These are phyloP conservation scores for Ziziphus jujuba DNA, from an alignment of 306 rosid genomes.

Conservation along the genomic window DNA sequence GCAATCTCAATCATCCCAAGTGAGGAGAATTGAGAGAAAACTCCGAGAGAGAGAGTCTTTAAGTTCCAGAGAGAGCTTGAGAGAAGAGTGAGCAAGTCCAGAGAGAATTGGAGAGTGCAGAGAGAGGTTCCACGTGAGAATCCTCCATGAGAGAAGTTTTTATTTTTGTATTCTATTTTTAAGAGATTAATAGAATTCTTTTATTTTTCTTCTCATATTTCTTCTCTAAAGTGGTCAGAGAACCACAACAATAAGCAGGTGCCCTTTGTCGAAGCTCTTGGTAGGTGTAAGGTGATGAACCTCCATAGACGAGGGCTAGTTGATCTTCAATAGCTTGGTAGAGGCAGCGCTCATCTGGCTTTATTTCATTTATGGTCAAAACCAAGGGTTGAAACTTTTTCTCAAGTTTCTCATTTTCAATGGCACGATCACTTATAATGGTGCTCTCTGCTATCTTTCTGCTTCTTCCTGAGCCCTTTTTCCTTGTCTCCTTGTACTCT, in stretches of 20 bases:
- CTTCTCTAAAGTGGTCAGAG: no score
- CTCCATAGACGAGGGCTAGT: conserved; percentile 51
- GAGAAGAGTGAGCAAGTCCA: no score
- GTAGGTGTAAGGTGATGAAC: conserved; percentile 59
- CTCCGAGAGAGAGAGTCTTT: no score
- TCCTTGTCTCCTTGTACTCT: conserved; percentile 67
- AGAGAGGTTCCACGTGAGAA: no score
- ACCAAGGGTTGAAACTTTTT: conserved; percentile 79
- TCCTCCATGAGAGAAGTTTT: no score
- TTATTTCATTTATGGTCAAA: conserved; percentile 66
- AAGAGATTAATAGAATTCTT: no score
- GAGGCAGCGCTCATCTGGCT: conserved; percentile 96
- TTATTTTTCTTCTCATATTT: no score
- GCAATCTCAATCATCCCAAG: no score
- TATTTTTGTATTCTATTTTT: no score
- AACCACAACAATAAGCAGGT: conserved; percentile 66
- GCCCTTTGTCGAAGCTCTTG: conserved; percentile 81
- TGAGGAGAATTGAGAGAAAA: no score
- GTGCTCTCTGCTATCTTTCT: conserved; percentile 82
- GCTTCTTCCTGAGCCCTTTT: conserved; percentile 82
- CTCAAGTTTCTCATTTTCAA: conserved; percentile 76
- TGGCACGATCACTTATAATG: conserved; percentile 61
- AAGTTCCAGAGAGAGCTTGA: no score
- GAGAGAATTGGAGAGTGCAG: no score
- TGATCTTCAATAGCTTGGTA: conserved; percentile 88